These are phyloP conservation scores for Metschnikowia noctiluminum DNA, from an alignment of 805 yeast genomes.

Conservation along the genomic window DNA sequence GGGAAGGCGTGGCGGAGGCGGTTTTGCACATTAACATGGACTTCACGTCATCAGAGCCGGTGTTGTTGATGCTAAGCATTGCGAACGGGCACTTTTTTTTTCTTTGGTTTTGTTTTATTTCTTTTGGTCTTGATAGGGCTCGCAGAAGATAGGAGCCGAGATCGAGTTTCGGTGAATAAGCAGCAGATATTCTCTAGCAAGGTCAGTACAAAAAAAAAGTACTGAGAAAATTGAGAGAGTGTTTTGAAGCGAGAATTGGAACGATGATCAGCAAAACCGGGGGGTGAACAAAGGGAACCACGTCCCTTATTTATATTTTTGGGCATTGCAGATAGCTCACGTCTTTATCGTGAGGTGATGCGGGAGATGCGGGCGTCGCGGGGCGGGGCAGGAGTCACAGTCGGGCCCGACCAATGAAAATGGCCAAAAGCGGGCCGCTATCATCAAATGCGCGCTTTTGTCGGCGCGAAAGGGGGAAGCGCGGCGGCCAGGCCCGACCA, in stretches of 20 bases:
- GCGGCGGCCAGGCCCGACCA: slow-evolving; percentile 6
- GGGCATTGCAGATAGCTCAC: neutral
- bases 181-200: slow-evolving; percentile 8
- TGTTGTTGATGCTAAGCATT: slow-evolving; percentile 9
- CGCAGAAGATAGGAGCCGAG: neutral
- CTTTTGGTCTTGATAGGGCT: neutral
- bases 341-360: neutral
- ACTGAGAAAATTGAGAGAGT: neutral
- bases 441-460: neutral
- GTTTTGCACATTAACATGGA: slow-evolving; percentile 10
- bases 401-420: slow-evolving; percentile 6
- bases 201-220: neutral
- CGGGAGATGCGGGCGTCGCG: slow-evolving; percentile 3
- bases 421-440: slow-evolving; percentile 1
- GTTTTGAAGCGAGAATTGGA: no score
- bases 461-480: neutral
- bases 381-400: slow-evolving; percentile 1
- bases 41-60: slow-evolving; percentile 6
- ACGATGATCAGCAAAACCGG: neutral
- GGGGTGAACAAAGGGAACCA: neutral
- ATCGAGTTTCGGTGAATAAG: neutral
- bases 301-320: slow-evolving; percentile 2
- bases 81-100: no score
- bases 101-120: neutral
- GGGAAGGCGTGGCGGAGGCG: slow-evolving; percentile 4